Percentiles rank a stretch among this genome's conserved stretches.
Conservation (phyloP, 2,329 filamentous ascomycete genomes). For the Apiospora marii region DNA sequence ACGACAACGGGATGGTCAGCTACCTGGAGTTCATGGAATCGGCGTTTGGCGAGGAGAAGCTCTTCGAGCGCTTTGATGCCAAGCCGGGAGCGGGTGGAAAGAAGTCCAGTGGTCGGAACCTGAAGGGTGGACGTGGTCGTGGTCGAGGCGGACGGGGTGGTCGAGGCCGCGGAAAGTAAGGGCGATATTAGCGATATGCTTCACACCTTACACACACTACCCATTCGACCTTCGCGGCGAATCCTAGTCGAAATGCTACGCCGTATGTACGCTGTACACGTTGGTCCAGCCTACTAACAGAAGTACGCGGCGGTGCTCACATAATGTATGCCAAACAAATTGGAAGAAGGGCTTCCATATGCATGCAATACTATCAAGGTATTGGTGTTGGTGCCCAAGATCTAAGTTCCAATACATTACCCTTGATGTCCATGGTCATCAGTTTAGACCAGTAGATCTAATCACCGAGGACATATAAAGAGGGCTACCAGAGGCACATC, state of each 20-base stretch:
- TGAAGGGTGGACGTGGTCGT: slow-evolving; percentile 30
- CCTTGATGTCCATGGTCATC: not conserved
- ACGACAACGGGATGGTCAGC: slow-evolving; percentile 89
- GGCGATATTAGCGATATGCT: not conserved
- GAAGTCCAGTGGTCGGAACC: slow-evolving; percentile 34
- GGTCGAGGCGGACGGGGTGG: slow-evolving; percentile 33
- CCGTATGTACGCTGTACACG: not conserved
- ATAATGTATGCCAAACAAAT: not conserved
- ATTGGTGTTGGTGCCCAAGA: not conserved
- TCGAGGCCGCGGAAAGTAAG: slow-evolving; percentile 27
- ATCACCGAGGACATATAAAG: not conserved
- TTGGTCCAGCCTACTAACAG: not conserved
- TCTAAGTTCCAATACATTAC: no score
- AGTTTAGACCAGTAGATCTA: not conserved
- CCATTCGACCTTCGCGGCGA: not conserved
- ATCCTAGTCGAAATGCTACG: not conserved
- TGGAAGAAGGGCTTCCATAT: not conserved
- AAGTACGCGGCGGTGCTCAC: not conserved
- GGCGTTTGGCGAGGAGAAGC: slow-evolving; percentile 77
- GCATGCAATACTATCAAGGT: not conserved
- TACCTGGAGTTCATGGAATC: slow-evolving; percentile 84
- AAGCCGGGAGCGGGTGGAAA: slow-evolving; percentile 38
- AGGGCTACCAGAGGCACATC: not conserved
- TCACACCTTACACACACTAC: not conserved
- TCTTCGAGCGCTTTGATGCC: slow-evolving; percentile 68